Percentiles rank a stretch among this genome's conserved stretches.
Conservation (phyloP, 23 red algal genomes). For the Chondrus crispus region DNA sequence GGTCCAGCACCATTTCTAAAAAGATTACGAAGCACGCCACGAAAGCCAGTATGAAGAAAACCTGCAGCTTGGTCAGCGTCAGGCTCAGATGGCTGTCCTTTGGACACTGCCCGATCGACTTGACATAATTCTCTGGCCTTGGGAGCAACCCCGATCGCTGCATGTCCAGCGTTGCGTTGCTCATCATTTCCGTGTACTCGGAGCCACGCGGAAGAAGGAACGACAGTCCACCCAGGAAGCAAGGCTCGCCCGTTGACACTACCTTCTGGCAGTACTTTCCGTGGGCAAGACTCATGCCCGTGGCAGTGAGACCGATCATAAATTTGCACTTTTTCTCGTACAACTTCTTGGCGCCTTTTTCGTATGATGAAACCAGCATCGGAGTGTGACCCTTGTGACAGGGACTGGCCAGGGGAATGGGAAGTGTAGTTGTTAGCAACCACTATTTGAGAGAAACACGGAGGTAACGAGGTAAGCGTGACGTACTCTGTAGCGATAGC, state of each 20-base stretch:
- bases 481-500: slow-evolving; percentile 18
- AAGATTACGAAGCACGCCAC: not conserved
- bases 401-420: too few relatives aligned
- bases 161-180: not conserved
- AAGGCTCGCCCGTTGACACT: not conserved
- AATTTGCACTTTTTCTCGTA: not conserved
- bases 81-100: not conserved
- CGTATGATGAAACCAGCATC: too few relatives aligned
- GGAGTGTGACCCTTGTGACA: too few relatives aligned
- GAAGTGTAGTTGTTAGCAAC: too few relatives aligned
- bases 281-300: not conserved
- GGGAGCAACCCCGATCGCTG: not conserved
- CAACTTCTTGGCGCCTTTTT: not conserved
- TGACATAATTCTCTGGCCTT: not conserved
- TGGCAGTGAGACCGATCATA: not conserved
- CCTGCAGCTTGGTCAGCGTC: not conserved
- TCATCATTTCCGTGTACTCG: not conserved
- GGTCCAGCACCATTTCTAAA: not conserved
- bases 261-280: not conserved
- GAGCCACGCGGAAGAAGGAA: not conserved
- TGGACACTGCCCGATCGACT: not conserved
- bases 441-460: not conserved
- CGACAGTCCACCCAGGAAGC: not conserved
- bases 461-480: not conserved
- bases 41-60: slow-evolving; percentile 23